phyloP scores from a whole-genome alignment of 2,329 filamentous ascomycete species.

The Cladophialophora exuberans region DNA sequence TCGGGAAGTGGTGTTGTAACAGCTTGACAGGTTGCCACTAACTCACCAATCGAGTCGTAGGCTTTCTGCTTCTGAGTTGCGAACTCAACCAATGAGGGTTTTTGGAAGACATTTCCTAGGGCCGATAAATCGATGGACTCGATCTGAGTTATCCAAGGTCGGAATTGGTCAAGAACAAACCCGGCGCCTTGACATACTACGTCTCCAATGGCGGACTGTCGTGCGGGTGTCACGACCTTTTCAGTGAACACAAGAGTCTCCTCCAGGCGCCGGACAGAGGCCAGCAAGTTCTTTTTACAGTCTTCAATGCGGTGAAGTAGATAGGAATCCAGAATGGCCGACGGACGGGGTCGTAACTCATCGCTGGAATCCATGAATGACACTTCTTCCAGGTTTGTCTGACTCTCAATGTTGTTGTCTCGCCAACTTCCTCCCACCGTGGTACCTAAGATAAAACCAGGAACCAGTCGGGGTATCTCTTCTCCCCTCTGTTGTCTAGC shows the following conservation, averaged over 20 bases:
- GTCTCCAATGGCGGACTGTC: constrained; percentile 80
- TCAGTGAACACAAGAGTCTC: constrained; percentile 77
- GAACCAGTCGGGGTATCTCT: constrained; percentile 87
- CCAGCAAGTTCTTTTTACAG: constrained; percentile 80
- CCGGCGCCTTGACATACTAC: constrained; percentile 77
- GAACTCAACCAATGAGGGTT: constrained; percentile 84
- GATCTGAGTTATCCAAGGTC: constrained; percentile 84
- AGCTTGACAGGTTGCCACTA: constrained; percentile 83
- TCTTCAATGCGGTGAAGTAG: constrained; percentile 84
- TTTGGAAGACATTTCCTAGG: constrained; percentile 76
- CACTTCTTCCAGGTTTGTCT: constrained; percentile 66
- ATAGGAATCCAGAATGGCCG: constrained; percentile 71
- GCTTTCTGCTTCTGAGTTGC: constrained; percentile 87
- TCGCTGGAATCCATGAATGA: constrained; percentile 86
- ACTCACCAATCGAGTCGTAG: constrained; percentile 90
- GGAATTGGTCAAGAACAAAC: constrained; percentile 84
- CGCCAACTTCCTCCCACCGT: constrained; percentile 85
- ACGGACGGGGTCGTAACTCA: constrained; percentile 75
- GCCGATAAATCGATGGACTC: constrained; percentile 89
- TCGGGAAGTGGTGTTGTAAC: constrained; percentile 90
- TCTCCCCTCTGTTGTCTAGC: constrained; percentile 91
- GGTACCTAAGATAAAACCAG: constrained; percentile 89
- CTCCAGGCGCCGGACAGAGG: constrained; percentile 83
- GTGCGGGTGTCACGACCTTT: constrained; percentile 77
- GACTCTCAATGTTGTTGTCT: constrained; percentile 63